Evolutionary conservation across 2,329 filamentous ascomycete species (phyloP).

Genomic region (Elsinoe fawcettii): DNA sequence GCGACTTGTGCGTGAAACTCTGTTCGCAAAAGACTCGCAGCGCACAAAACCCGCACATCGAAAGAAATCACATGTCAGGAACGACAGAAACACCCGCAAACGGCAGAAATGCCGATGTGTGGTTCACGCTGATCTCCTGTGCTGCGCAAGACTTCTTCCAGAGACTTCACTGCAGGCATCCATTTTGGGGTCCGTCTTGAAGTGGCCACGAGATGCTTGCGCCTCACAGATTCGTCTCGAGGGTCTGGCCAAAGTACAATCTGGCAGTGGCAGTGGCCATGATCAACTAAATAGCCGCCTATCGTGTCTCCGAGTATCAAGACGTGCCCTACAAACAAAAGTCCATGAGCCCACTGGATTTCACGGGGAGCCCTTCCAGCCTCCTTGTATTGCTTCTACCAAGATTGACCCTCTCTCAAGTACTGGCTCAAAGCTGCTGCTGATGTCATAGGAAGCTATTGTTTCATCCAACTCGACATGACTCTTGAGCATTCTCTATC

Average conservation of each 20-base stretch:
- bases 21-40: background rate
- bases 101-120: background rate
- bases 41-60: conserved; percentile 10
- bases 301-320: background rate
- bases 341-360: too few relatives aligned
- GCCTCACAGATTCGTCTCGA: conserved; percentile 9
- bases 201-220: background rate
- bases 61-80: background rate
- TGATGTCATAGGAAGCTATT: conserved; percentile 8
- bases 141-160: background rate
- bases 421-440: background rate
- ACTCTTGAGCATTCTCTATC: background rate
- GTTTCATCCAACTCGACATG: conserved; percentile 1
- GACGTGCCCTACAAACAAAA: background rate
- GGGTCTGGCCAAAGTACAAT: background rate
- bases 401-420: background rate
- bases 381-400: background rate
- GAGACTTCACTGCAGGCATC: conserved; percentile 1
- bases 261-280: conserved; percentile 11
- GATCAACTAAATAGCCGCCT: background rate
- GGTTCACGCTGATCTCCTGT: background rate
- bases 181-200: background rate
- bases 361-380: too few relatives aligned
- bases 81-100: background rate
- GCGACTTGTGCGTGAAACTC: conserved; percentile 2